Evolutionary conservation across 2,329 filamentous ascomycete species (phyloP).

Genomic region (Colletotrichum neosansevieriae): DNA sequence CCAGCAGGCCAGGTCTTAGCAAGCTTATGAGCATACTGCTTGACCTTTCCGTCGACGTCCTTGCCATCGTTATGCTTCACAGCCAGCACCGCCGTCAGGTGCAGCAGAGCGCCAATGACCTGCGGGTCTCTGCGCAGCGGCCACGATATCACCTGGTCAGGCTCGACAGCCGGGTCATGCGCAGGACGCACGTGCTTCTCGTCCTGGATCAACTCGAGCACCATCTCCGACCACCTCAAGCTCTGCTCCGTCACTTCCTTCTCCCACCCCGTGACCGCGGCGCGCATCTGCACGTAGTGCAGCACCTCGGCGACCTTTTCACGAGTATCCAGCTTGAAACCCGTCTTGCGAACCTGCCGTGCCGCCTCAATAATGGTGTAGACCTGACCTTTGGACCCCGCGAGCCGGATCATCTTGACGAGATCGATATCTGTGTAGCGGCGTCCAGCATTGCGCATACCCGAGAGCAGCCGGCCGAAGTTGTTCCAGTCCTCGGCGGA

Average conservation of each 20-base stretch:
- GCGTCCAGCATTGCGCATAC: slow-evolving; percentile 58
- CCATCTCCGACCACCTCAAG: slow-evolving; percentile 58
- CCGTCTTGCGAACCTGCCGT: slow-evolving; percentile 59
- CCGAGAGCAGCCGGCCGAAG: slow-evolving; percentile 64
- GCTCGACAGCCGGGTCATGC: neutral
- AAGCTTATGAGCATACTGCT: slow-evolving; percentile 53
- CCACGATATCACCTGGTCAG: neutral
- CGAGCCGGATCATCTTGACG: slow-evolving; percentile 56
- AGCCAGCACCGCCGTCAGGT: slow-evolving; percentile 57
- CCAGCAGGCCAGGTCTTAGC: slow-evolving; percentile 56
- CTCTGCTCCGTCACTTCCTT: slow-evolving; percentile 55
- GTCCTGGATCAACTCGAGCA: slow-evolving; percentile 63
- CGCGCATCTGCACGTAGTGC: slow-evolving; percentile 55
- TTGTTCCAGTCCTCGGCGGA: slow-evolving; percentile 64
- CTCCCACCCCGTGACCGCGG: slow-evolving; percentile 52
- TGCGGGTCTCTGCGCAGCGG: slow-evolving; percentile 58
- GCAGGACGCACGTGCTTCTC: slow-evolving; percentile 50
- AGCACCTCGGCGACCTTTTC: slow-evolving; percentile 57
- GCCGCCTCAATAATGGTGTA: slow-evolving; percentile 63
- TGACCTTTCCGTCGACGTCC: slow-evolving; percentile 51
- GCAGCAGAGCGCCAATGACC: slow-evolving; percentile 55
- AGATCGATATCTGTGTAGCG: slow-evolving; percentile 51
- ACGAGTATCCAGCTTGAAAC: slow-evolving; percentile 55
- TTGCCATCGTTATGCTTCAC: slow-evolving; percentile 48
- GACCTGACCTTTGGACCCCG: slow-evolving; percentile 56